Evolutionary conservation across 768 basidiomycete genomes (phyloP), one percentile per base, ranked within the genome.

Genomic region (Auriscalpium microsporum): DNA sequence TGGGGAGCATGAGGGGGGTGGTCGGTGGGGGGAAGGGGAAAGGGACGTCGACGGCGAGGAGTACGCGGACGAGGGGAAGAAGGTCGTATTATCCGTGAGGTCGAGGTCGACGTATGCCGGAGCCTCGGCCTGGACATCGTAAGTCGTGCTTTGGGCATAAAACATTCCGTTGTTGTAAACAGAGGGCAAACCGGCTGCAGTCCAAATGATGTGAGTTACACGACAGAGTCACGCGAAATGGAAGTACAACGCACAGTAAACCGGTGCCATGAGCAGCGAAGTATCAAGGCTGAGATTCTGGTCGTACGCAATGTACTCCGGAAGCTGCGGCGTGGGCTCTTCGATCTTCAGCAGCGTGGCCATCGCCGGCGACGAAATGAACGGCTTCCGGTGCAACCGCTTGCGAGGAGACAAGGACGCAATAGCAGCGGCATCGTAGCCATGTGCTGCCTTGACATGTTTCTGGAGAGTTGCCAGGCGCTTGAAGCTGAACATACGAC

Each of bases 391-490:
- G 14, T 17, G 45, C 10, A n/a, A 2, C 28, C 28, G 28, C 28
- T 28, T 28, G 28, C 28, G 28, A 1, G 28, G 7, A 13, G 6
- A 51, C 38, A 51, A 21, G 13, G 13, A 38, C 50, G 13, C 50
- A 28, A 68, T 36, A 14, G 45, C 44, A 8, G 8, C 33, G 10
- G 67, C 58, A 56, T 74, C 63, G 54, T 71, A 49, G 16, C 65
- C 67, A 57, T 86, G 84, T 64, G 77, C 78, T n/a, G 19, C 55
- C 55, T 63, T 67, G 49, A 87, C 65, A 67, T 87, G 85, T 3
- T 66, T 65, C 23, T 69, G 68, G 57, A 84, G 87, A 21, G 79
- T 75, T 34, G 80, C 79, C 28, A 76, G 75, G 51, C 86, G 82
- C 65, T 84, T 84, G 61, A 86, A 87, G 35, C 83, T 87, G 50